Conservation (phyloP, 805 yeast genomes). For the Candida suzukii region DNA sequence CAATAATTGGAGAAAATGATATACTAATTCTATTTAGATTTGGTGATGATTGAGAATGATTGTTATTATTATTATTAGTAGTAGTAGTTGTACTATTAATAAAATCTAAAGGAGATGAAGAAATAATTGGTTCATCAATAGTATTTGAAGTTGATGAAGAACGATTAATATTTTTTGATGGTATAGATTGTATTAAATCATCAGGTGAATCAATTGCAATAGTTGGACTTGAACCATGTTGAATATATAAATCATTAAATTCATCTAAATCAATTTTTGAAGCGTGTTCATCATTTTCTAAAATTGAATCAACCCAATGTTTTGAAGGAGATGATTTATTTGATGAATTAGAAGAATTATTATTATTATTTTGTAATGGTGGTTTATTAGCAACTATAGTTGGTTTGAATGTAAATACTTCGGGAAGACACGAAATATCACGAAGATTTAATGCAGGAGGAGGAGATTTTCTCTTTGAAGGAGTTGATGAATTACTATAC, state of each 20-base stretch:
- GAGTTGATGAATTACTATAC: neutral
- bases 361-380: too few relatives aligned
- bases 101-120: neutral
- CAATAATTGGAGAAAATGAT: neutral
- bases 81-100: too few relatives aligned
- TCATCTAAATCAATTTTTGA: neutral
- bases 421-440: neutral
- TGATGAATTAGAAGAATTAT: neutral
- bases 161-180: too few relatives aligned
- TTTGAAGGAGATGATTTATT: neutral
- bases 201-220: neutral
- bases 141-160: too few relatives aligned
- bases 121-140: neutral
- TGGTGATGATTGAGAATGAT: neutral
- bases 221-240: neutral
- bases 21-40: neutral
- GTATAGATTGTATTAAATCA: too few relatives aligned
- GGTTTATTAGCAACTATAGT: neutral
- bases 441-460: neutral
- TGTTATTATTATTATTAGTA: too few relatives aligned
- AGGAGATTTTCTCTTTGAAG: neutral
- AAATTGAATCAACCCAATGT: neutral
- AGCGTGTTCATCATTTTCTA: neutral
- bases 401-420: neutral
- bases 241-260: neutral